Conservation (phyloP, 2,329 filamentous ascomycete species). For the Byssochlamys sp. region DNA sequence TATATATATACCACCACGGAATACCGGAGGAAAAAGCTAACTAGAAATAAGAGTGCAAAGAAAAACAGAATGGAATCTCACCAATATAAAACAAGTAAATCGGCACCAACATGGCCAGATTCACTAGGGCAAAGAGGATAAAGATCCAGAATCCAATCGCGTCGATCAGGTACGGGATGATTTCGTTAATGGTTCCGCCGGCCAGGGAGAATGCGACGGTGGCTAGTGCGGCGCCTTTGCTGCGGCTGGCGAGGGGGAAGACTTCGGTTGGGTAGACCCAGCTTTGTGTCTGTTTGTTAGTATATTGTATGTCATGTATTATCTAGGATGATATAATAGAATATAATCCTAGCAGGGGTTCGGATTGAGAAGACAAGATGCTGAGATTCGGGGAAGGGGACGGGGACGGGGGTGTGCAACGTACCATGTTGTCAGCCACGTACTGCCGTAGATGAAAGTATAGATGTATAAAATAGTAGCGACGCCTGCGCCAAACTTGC, state of each 20-base stretch:
- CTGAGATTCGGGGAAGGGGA: neutral
- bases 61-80: conserved; percentile 1
- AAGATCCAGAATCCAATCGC: conserved; percentile 23
- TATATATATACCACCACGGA: neutral
- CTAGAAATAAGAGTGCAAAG: neutral
- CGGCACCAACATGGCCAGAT: conserved; percentile 17
- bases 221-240: conserved; percentile 9
- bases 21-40: too few species aligned
- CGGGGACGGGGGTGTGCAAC: conserved; percentile 9
- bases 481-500: neutral
- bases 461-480: conserved; percentile 14
- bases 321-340: too few species aligned
- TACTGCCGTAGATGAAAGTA: conserved; percentile 16
- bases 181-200: conserved; percentile 20
- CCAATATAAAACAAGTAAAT: conserved; percentile 19
- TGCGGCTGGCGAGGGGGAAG: neutral
- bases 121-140: conserved; percentile 23
- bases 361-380: neutral
- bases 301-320: conserved; percentile 3
- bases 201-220: conserved; percentile 19
- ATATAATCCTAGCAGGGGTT: too few species aligned
- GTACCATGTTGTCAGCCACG: conserved; percentile 18
- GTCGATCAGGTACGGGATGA: conserved; percentile 25
- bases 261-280: neutral
- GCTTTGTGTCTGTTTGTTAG: conserved; percentile 8